Evolutionary conservation across 257 asterid genomes (phyloP).

Genomic region (Solanum chilense): DNA sequence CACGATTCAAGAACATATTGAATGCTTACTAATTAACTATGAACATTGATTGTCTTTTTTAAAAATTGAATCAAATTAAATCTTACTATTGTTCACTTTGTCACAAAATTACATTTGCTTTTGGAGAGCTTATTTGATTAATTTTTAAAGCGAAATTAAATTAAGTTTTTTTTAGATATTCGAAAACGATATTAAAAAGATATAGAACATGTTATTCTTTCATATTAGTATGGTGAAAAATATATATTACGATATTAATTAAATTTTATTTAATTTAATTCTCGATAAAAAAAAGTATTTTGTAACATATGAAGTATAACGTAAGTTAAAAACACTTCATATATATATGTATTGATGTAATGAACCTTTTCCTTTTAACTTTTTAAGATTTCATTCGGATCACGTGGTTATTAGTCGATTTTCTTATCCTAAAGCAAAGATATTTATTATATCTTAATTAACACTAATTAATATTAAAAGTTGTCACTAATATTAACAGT

Average conservation of each 20-base stretch:
- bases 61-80: neutral
- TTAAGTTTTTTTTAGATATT: neutral
- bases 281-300: neutral
- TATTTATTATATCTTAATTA: neutral
- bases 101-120: neutral
- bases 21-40: neutral
- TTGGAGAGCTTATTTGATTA: neutral
- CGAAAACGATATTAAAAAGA: neutral
- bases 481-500: neutral
- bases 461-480: neutral
- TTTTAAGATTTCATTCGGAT: neutral
- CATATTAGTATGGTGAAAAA: neutral
- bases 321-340: neutral
- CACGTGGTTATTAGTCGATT: neutral
- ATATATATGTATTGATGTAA: neutral
- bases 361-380: neutral
- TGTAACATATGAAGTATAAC: neutral
- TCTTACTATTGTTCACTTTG: neutral
- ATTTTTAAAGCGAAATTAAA: neutral
- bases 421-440: neutral
- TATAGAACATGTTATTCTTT: neutral
- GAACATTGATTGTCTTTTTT: neutral
- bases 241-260: too few species aligned
- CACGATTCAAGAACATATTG: neutral
- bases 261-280: neutral